A percentile compares a stretch with the other conserved stretches of the same genome.
Evolutionary conservation across 177 flowering plant species (phyloP).

Genomic region (Vitis hybrid): DNA sequence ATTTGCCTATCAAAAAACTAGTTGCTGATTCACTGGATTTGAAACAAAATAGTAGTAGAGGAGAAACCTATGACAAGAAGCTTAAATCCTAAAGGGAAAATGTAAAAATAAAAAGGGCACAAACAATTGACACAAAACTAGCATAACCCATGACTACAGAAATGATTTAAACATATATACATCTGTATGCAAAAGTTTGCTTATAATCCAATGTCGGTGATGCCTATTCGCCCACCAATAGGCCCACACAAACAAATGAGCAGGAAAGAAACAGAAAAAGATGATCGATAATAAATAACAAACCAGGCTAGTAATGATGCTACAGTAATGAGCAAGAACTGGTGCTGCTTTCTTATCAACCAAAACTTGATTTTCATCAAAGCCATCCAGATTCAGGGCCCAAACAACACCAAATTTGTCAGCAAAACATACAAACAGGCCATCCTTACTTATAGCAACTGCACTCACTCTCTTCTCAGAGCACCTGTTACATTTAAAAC

Average conservation of each 20-base stretch:
- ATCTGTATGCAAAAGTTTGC: too few species aligned
- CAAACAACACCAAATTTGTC: slow-evolving; percentile 97
- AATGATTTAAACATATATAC: too few species aligned
- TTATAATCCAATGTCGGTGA: too few species aligned
- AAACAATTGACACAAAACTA: too few species aligned
- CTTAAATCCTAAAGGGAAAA: too few species aligned
- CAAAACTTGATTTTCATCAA: slow-evolving; percentile 22
- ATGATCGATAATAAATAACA: slow-evolving; percentile 5
- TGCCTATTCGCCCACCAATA: background rate
- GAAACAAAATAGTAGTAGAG: too few species aligned
- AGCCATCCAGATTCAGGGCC: slow-evolving; percentile 47
- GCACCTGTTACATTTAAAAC: slow-evolving; percentile 33
- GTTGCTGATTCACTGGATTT: too few species aligned
- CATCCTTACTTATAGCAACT: slow-evolving; percentile 74
- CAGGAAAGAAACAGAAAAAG: background rate
- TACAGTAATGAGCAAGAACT: slow-evolving; percentile 84
- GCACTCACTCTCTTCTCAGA: slow-evolving; percentile 95
- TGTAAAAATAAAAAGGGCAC: too few species aligned
- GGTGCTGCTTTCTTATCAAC: slow-evolving; percentile 56
- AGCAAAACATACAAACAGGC: slow-evolving; percentile 67
- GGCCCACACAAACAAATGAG: background rate
- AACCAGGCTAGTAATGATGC: slow-evolving; percentile 94
- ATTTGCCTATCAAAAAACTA: too few species aligned
- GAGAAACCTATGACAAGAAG: too few species aligned
- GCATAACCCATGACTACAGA: too few species aligned